These are phyloP conservation scores for Chlamydomonas incerta DNA, from an alignment of 139 green algal species.

Conservation along the genomic window DNA sequence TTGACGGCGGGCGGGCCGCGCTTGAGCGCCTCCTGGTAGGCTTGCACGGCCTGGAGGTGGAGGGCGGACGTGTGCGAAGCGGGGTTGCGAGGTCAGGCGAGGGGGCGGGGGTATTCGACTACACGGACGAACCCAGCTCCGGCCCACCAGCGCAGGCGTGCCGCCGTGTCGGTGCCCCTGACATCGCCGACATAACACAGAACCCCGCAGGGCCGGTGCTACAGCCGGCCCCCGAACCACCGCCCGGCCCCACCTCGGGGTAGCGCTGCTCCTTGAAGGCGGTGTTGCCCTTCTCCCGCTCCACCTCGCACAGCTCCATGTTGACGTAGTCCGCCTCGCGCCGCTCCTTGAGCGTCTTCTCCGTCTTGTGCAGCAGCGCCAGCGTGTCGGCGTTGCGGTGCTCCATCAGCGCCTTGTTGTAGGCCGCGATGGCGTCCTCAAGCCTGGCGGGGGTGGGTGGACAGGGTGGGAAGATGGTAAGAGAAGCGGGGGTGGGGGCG, in stretches of 20 bases:
- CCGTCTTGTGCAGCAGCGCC: constrained; percentile 92
- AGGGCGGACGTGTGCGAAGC: too few species aligned
- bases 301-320: constrained; percentile 79
- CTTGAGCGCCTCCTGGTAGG: constrained; percentile 97
- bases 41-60: constrained; percentile 74
- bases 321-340: constrained; percentile 91
- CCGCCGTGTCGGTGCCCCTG: too few species aligned
- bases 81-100: too few species aligned
- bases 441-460: constrained; percentile 50
- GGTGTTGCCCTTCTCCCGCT: constrained; percentile 92
- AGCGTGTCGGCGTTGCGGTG: constrained; percentile 95
- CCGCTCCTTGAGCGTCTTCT: constrained; percentile 78
- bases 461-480: too few species aligned
- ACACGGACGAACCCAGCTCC: too few species aligned
- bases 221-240: too few species aligned
- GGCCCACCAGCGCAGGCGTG: too few species aligned
- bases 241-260: constrained; percentile 66
- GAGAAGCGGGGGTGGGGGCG: too few species aligned
- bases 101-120: too few species aligned
- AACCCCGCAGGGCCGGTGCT: too few species aligned
- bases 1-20: constrained; percentile 84
- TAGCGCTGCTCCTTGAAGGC: constrained; percentile 94
- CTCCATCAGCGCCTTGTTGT: constrained; percentile 95
- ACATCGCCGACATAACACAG: too few species aligned
- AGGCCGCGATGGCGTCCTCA: constrained; percentile 85